A percentile compares a stretch with the other conserved stretches of the same genome.
phyloP scores from a whole-genome alignment of 257 asterid species.

The Jacaranda mimosifolia region DNA sequence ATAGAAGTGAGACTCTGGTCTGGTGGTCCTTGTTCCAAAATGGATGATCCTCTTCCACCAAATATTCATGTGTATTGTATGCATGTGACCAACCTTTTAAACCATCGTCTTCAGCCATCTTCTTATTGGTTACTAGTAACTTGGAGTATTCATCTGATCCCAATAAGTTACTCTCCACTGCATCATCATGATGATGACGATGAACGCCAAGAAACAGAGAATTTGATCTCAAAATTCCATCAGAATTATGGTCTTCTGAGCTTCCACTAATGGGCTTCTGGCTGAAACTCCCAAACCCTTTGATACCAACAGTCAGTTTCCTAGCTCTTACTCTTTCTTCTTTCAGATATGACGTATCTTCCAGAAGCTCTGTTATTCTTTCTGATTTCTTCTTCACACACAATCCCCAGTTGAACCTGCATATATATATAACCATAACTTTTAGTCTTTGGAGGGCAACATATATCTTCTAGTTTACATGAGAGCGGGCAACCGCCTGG shows the following conservation, averaged over 20 bases:
- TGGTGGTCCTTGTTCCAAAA: constrained; percentile 61
- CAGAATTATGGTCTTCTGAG: constrained; percentile 1
- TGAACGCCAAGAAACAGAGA: constrained; percentile 37
- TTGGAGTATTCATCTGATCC: constrained; percentile 42
- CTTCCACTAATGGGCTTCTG: constrained; percentile 25
- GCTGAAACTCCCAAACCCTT: constrained; percentile 80
- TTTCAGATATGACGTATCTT: constrained; percentile 60
- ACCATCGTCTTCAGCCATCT: constrained; percentile 11
- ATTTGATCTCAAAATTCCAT: constrained; percentile 35
- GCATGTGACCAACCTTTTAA: constrained; percentile 33
- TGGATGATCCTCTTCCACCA: constrained; percentile 68
- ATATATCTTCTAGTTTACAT: neutral
- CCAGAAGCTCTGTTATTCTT: constrained; percentile 55
- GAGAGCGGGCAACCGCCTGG: no score
- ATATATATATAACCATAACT: neutral
- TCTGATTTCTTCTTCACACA: constrained; percentile 67
- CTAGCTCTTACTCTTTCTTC: constrained; percentile 76
- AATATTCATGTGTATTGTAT: neutral
- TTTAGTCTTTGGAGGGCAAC: neutral
- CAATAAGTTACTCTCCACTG: constrained; percentile 27
- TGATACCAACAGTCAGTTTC: constrained; percentile 69
- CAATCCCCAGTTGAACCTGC: constrained; percentile 86
- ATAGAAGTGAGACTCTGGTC: constrained; percentile 56
- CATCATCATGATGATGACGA: constrained; percentile 28
- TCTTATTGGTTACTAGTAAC: constrained; percentile 29